Evolutionary conservation across 495 filamentous ascomycete genomes (phyloP).

Genomic region (Aspergillus cristatus): DNA sequence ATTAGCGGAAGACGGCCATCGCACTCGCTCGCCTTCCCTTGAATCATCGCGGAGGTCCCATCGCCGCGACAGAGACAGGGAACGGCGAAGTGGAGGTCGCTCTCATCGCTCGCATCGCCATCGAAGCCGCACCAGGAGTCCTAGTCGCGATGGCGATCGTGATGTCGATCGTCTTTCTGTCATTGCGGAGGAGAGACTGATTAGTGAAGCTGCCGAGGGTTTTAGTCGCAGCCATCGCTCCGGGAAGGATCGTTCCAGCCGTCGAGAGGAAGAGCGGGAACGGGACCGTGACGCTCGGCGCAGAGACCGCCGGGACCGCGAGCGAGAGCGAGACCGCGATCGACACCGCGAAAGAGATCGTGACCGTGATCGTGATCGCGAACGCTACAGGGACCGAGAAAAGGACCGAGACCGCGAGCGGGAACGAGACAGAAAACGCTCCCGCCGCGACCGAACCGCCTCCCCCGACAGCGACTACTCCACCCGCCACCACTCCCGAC

Average conservation of each 20-base stretch:
- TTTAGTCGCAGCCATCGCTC: slow-evolving; percentile 22
- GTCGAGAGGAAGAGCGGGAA: slow-evolving; percentile 28
- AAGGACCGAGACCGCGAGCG: slow-evolving; percentile 35
- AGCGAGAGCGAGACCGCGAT: slow-evolving; percentile 28
- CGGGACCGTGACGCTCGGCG: slow-evolving; percentile 19
- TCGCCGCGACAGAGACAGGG: slow-evolving; percentile 36
- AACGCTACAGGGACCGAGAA: slow-evolving; percentile 36
- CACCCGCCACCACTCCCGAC: slow-evolving; percentile 30
- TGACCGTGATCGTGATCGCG: slow-evolving; percentile 38
- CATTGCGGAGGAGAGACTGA: slow-evolving; percentile 13
- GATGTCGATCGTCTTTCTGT: slow-evolving; percentile 13
- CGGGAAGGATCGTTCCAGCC: slow-evolving; percentile 29
- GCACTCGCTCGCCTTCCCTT: slow-evolving; percentile 43
- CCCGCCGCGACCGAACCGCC: slow-evolving; percentile 42
- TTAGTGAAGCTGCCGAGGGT: slow-evolving; percentile 4
- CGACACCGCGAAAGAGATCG: slow-evolving; percentile 32
- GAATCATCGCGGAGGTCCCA: slow-evolving; percentile 43
- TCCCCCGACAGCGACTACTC: slow-evolving; percentile 30
- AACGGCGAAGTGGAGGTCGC: slow-evolving; percentile 31
- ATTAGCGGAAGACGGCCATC: slow-evolving; percentile 31
- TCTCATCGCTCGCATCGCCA: slow-evolving; percentile 40
- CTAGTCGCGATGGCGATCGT: slow-evolving; percentile 22
- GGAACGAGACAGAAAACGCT: slow-evolving; percentile 45
- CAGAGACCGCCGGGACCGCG: slow-evolving; percentile 23
- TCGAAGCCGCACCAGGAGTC: slow-evolving; percentile 28